Evolutionary conservation across 192 early-diverging fungal genomes (phyloP).

Genomic region (Backusella circina): DNA sequence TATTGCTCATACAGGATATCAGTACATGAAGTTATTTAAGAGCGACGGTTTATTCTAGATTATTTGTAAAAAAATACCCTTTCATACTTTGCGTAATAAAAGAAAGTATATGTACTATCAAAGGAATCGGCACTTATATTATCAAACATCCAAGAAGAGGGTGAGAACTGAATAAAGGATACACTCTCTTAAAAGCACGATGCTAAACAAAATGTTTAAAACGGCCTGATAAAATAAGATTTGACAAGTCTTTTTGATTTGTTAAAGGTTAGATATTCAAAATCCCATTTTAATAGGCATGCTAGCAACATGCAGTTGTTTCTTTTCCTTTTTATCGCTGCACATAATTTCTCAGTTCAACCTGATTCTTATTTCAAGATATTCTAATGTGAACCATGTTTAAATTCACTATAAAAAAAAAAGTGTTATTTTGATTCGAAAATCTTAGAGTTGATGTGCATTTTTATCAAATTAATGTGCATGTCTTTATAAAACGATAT

Average conservation of each 20-base stretch:
- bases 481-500: not conserved
- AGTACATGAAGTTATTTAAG: conserved; percentile 50
- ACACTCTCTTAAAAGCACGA: not conserved
- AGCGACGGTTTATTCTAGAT: conserved; percentile 43
- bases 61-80: not conserved
- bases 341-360: not conserved
- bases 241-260: not conserved
- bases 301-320: not conserved
- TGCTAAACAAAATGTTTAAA: not conserved
- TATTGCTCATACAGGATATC: conserved; percentile 48
- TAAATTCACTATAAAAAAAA: not conserved
- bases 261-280: not conserved
- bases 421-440: not conserved
- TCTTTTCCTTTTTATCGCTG: not conserved
- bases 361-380: not conserved
- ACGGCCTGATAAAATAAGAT: not conserved
- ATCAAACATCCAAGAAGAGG: too few species aligned
- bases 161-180: not conserved
- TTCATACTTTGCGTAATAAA: not conserved
- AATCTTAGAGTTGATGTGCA: not conserved
- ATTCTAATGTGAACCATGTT: not conserved
- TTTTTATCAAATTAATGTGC: not conserved
- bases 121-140: too few species aligned
- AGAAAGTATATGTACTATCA: too few species aligned
- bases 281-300: not conserved